Conservation (phyloP, 805 yeast genomes). For the Saccharomycopsis malanga region DNA sequence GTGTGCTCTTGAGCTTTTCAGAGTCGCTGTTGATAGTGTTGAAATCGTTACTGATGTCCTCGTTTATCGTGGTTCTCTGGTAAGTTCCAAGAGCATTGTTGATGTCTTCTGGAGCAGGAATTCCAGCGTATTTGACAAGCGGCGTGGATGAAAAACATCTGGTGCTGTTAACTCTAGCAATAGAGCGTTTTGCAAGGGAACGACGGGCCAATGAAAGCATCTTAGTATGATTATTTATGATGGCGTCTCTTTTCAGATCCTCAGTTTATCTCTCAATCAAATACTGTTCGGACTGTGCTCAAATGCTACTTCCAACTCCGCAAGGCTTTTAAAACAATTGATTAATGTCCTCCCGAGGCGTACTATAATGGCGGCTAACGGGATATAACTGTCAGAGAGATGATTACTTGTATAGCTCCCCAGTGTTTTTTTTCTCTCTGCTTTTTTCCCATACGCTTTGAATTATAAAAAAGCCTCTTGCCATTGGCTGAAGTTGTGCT, state of each 20-base stretch:
- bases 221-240: background rate
- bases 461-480: background rate
- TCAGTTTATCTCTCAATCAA: too few relatives aligned
- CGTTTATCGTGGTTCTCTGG: conserved; percentile 24
- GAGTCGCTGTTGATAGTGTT: conserved; percentile 35
- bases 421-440: background rate
- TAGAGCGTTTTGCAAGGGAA: background rate
- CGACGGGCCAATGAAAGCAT: conserved; percentile 1
- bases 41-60: conserved; percentile 22
- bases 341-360: background rate
- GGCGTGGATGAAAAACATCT: background rate
- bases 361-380: background rate
- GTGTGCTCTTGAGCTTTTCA: conserved; percentile 20
- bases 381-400: too few relatives aligned
- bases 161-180: background rate
- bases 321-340: background rate
- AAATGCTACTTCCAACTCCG: background rate
- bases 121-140: conserved; percentile 1
- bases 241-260: too few relatives aligned
- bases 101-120: conserved; percentile 25
- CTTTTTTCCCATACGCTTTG: background rate
- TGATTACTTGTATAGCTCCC: background rate
- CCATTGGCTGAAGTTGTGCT: too few relatives aligned
- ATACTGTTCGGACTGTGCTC: background rate
- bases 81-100: conserved; percentile 38